Evolutionary conservation across 257 asterid genomes (phyloP).

Genomic region (Plantago major): DNA sequence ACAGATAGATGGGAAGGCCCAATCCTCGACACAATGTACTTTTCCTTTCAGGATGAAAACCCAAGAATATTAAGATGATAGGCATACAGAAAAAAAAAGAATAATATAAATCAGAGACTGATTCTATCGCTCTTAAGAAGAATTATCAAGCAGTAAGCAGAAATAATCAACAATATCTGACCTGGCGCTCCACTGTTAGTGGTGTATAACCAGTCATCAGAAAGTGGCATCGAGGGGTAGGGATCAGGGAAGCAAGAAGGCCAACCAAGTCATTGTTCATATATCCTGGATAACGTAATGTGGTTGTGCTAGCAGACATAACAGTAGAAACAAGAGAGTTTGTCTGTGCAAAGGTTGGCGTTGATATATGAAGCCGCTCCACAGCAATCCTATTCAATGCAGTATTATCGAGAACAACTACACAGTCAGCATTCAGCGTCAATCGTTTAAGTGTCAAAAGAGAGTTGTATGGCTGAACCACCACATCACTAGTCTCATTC

Average conservation of each 20-base stretch:
- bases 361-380: constrained; percentile 84
- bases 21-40: too few species aligned
- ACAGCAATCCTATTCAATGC: constrained; percentile 96
- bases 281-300: constrained; percentile 95
- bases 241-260: constrained; percentile 97
- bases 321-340: constrained; percentile 97
- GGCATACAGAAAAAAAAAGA: too few species aligned
- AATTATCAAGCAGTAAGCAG: not conserved
- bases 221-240: constrained; percentile 99
- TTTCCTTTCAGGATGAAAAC: too few species aligned
- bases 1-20: too few species aligned
- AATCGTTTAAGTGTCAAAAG: constrained; percentile 91
- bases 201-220: constrained; percentile 99
- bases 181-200: constrained; percentile 99
- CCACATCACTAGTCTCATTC: constrained; percentile 98
- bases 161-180: constrained; percentile 28
- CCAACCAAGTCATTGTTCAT: constrained; percentile 99
- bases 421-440: constrained; percentile 96
- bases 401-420: constrained; percentile 98
- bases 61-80: too few species aligned
- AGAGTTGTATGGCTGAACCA: constrained; percentile 97
- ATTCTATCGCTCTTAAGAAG: not conserved
- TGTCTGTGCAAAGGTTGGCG: constrained; percentile 94
- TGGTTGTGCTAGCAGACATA: constrained; percentile 99
- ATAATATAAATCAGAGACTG: not conserved